Percentiles rank a stretch among this genome's conserved stretches.
Evolutionary conservation across 345 rosid species (phyloP).

Genomic region (Dipteronia dyeriana): DNA sequence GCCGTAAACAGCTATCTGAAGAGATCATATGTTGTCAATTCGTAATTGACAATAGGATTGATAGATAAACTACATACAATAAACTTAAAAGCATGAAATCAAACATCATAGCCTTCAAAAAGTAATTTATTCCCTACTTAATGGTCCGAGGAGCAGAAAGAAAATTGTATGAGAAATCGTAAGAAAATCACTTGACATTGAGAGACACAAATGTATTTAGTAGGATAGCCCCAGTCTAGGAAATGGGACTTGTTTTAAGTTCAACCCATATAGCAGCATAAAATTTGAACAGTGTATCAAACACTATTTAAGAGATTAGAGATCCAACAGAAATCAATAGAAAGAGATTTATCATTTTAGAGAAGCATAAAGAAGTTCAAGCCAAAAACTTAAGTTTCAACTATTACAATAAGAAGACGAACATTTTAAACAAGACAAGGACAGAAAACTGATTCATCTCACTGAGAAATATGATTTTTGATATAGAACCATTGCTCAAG

Average conservation of each 20-base stretch:
- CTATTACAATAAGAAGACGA: not conserved
- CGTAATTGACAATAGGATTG: not conserved
- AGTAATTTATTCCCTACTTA: not conserved
- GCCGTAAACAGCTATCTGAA: conserved; percentile 89
- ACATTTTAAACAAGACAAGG: not conserved
- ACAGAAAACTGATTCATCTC: not conserved
- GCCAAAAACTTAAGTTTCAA: not conserved
- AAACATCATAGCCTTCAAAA: conserved; percentile 4
- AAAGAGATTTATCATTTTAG: not conserved
- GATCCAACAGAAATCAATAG: not conserved
- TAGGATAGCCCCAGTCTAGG: not conserved
- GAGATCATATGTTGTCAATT: conserved; percentile 11
- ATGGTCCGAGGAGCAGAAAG: not conserved
- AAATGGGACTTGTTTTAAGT: not conserved
- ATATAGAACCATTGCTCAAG: not conserved
- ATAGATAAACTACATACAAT: conserved; percentile 1
- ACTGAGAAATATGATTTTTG: not conserved
- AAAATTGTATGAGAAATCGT: not conserved
- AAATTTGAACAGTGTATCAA: not conserved
- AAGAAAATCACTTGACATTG: not conserved
- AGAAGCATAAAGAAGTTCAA: not conserved
- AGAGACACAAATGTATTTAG: not conserved
- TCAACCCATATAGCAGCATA: not conserved
- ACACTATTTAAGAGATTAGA: not conserved
- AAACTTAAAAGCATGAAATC: not conserved